Percentiles rank a stretch among this genome's conserved stretches.
Conservation (phyloP, 257 asterid species). For the Knoxia roxburghii region DNA sequence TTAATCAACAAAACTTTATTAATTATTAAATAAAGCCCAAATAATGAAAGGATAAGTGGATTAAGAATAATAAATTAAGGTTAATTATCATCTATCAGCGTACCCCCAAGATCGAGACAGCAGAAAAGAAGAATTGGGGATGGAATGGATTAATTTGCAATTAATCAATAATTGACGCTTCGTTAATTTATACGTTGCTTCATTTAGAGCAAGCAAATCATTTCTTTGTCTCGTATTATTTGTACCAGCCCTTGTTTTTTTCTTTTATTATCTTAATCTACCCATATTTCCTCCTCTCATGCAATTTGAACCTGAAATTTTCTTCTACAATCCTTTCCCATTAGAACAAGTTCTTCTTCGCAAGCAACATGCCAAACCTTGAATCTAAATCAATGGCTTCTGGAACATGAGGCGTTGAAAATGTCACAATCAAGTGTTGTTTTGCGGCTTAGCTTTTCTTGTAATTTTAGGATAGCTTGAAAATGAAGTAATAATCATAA, state of each 20-base stretch:
- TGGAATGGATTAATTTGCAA: too few species aligned
- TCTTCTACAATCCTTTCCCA: too few species aligned
- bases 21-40: too few species aligned
- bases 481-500: slow-evolving; percentile 4
- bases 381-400: not conserved
- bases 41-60: too few species aligned
- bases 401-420: not conserved
- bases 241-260: not conserved
- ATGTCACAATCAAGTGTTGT: slow-evolving; percentile 9
- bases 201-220: slow-evolving; percentile 10
- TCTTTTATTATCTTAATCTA: not conserved
- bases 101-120: too few species aligned
- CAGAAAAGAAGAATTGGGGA: too few species aligned
- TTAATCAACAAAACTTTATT: not conserved
- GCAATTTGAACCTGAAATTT: too few species aligned
- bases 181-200: slow-evolving; percentile 3
- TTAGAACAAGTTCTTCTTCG: too few species aligned
- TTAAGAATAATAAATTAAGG: too few species aligned
- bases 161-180: too few species aligned
- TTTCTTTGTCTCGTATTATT: slow-evolving; percentile 3
- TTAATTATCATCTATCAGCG: not conserved
- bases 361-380: not conserved
- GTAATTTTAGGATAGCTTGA: slow-evolving; percentile 14
- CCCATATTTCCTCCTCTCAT: too few species aligned
- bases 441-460: not conserved